Evolutionary conservation across 345 rosid species (phyloP), one percentile per base, ranked within the genome.

Genomic region (Gossypium australe): DNA sequence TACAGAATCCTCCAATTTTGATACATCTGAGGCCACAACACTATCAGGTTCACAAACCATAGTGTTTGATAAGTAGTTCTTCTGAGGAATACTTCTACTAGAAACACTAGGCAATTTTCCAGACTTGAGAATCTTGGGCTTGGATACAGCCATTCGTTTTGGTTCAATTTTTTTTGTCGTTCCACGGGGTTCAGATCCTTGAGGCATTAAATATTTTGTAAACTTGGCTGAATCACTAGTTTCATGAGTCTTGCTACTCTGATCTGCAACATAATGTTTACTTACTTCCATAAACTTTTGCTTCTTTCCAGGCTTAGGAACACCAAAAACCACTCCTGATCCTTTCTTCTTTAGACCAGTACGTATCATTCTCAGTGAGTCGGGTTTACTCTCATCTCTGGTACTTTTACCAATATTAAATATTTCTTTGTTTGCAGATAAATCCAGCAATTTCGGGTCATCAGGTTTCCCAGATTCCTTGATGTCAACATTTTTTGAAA

Each of bases 251-350:
- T 83, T 84, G 62, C 78, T 75, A 76, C 80, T 80, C 41, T 83
- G 77, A 79, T 83, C 91, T 53, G 86, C 88, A 81, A 85, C 85
- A 62, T 90, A 93, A 77, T 93, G 99, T 80, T 89, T 92, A 88
- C 99, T 93, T 61, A 96, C 99, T 52, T 96, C 98, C 98, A 96
- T 96, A 78, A 93, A 93, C 82, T 96, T 96, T 80, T 93, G 86
- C 78, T 90, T 96, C 86, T 93, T 96, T 75, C 99, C 98, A 72
- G 98, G 99, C 81, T 92, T 93, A 52, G 99, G 99, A 75, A 96
- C 90, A 58, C 99, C 99, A 76, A 90, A 87, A 63, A 89, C 71
- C 71, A 85, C 90, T 80, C 85, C 84, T 22, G 99, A 86, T 76
- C 95, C 97, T 84, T 88, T 94, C 88, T 84, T 93, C 78, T 90